phyloP scores from a whole-genome alignment of 2,329 filamentous ascomycete genomes.

The Stenocarpella maydis region DNA sequence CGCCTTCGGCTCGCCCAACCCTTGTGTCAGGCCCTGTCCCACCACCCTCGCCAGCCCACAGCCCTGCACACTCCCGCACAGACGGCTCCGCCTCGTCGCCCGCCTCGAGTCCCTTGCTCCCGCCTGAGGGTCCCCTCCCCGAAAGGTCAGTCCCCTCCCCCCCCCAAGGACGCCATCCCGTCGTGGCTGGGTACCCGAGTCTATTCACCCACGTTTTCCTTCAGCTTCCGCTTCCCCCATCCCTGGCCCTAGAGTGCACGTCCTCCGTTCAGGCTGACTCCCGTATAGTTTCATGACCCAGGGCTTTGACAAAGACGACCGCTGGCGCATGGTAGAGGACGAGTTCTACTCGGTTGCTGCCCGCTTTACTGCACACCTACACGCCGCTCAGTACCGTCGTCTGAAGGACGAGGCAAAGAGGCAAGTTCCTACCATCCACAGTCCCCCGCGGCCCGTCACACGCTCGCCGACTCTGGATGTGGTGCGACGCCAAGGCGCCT shows the following conservation, averaged over 20 bases:
- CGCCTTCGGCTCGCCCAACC: conserved; percentile 8
- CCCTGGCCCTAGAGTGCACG: too few species aligned
- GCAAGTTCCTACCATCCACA: conserved; percentile 61
- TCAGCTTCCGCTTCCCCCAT: too few species aligned
- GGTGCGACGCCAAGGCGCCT: conserved; percentile 47
- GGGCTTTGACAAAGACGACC: conserved; percentile 72
- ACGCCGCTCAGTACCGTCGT: conserved; percentile 78
- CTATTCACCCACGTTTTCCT: too few species aligned
- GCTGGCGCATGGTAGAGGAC: conserved; percentile 85
- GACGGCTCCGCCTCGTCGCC: neutral
- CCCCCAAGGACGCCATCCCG: neutral
- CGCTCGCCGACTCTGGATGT: conserved; percentile 49
- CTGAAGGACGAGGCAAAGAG: conserved; percentile 65
- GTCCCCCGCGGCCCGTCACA: conserved; percentile 61
- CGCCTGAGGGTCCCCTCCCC: conserved; percentile 8
- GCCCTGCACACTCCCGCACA: neutral
- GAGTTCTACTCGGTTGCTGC: conserved; percentile 75
- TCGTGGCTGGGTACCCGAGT: neutral
- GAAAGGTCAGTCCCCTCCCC: conserved; percentile 13
- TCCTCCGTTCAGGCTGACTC: neutral
- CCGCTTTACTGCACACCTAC: conserved; percentile 76
- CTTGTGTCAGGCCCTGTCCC: conserved; percentile 18
- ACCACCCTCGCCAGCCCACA: neutral
- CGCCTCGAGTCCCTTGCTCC: neutral
- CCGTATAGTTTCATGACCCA: conserved; percentile 67